Conservation (phyloP, 2,329 filamentous ascomycete genomes). For the Aspergillus oerlinghausenensis region DNA sequence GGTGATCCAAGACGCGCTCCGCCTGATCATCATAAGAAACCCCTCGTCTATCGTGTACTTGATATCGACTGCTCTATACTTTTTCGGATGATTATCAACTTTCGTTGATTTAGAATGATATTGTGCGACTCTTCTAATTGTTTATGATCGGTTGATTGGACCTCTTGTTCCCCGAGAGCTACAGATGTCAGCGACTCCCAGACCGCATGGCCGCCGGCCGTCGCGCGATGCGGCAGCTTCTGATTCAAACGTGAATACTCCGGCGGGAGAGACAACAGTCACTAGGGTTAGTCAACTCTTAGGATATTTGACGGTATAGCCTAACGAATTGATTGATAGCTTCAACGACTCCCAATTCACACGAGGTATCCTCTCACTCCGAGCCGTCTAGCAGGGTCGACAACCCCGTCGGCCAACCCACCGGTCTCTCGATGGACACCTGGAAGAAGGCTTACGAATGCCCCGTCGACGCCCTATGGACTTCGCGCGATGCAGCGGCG, state of each 20-base stretch:
- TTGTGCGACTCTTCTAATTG: not conserved
- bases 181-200: constrained; percentile 27
- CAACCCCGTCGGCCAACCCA: constrained; percentile 31
- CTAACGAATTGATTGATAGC: constrained; percentile 17
- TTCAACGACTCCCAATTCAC: constrained; percentile 31
- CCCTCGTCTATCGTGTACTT: not conserved
- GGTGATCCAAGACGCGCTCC: constrained; percentile 17
- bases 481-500: constrained; percentile 52
- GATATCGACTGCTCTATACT: not conserved
- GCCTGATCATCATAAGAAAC: constrained; percentile 1
- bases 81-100: not conserved
- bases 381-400: constrained; percentile 23
- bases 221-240: constrained; percentile 17
- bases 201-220: constrained; percentile 24
- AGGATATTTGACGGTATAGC: not conserved
- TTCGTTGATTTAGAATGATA: not conserved
- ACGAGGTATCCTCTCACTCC: constrained; percentile 34
- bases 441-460: constrained; percentile 26
- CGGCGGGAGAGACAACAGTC: constrained; percentile 25
- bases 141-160: not conserved
- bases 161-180: not conserved
- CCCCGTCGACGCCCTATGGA: constrained; percentile 53
- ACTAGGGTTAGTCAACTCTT: constrained; percentile 17
- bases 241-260: constrained; percentile 17
- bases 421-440: constrained; percentile 33